Evolutionary conservation across 768 basidiomycete genomes (phyloP).

Genomic region (Hydnomerulius pinastri): DNA sequence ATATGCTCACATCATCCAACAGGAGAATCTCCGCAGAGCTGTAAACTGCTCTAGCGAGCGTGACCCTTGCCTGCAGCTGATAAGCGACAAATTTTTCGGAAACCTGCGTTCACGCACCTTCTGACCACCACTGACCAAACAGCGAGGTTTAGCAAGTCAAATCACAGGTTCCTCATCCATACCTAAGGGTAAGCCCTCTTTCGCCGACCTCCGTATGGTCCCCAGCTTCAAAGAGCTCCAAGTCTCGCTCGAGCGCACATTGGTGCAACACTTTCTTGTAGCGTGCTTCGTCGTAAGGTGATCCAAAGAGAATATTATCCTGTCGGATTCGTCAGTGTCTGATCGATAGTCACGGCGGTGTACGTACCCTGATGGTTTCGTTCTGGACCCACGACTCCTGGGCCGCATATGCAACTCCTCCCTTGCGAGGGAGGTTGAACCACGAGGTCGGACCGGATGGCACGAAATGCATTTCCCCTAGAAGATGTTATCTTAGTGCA

Average conservation of each 20-base stretch:
- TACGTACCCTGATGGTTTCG: constrained; percentile 59
- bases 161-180: constrained; percentile 2
- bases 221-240: constrained; percentile 52
- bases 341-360: background rate
- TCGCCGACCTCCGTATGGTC: constrained; percentile 71
- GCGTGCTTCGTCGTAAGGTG: constrained; percentile 39
- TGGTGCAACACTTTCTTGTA: constrained; percentile 42
- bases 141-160: no score
- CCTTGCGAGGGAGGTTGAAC: constrained; percentile 65
- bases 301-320: constrained; percentile 47
- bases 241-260: constrained; percentile 43
- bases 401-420: constrained; percentile 75
- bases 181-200: constrained; percentile 53
- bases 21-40: constrained; percentile 59
- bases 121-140: constrained; percentile 47
- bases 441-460: constrained; percentile 53
- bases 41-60: constrained; percentile 59
- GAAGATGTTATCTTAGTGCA: background rate
- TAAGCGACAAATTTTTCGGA: background rate
- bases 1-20: constrained; percentile 60
- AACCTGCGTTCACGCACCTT: constrained; percentile 42
- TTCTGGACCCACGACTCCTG: constrained; percentile 87
- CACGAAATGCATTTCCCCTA: constrained; percentile 65
- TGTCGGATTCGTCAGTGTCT: constrained; percentile 15
- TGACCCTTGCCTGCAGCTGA: constrained; percentile 45